Percentiles rank a stretch among this genome's conserved stretches.
Evolutionary conservation across 2,329 filamentous ascomycete genomes (phyloP).

Genomic region (Akanthomyces muscarius): DNA sequence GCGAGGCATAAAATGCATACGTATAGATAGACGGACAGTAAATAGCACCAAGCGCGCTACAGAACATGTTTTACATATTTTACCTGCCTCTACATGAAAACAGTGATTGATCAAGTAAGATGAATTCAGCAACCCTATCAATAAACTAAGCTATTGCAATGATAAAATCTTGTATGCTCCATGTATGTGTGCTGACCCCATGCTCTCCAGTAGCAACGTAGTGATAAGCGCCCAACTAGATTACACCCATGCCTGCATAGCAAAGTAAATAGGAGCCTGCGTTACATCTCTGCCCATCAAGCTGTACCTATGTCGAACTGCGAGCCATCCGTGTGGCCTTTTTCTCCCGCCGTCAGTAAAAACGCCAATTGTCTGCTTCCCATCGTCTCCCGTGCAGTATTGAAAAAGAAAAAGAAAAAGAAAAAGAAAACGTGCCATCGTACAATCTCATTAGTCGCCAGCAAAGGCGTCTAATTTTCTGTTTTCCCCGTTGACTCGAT

Average conservation of each 20-base stretch:
- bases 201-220: background rate
- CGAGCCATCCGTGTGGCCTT: background rate
- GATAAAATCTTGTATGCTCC: background rate
- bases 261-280: background rate
- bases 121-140: background rate
- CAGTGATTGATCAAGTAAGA: background rate
- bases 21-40: background rate
- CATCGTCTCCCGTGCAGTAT: constrained; percentile 5
- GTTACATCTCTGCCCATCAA: background rate
- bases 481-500: constrained; percentile 3
- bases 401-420: background rate
- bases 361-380: constrained; percentile 9
- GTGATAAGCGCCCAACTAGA: constrained; percentile 5
- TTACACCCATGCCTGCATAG: background rate
- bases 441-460: constrained; percentile 2
- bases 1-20: constrained; percentile 1
- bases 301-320: background rate
- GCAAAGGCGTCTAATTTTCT: background rate
- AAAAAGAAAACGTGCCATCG: background rate
- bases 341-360: background rate
- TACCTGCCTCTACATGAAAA: background rate
- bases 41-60: background rate
- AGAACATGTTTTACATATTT: background rate
- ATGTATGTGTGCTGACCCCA: background rate
- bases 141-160: constrained; percentile 1